Base-by-base conservation (phyloP, 2,329 filamentous ascomycete species). In the Apiospora rasikravindrae region DNA sequence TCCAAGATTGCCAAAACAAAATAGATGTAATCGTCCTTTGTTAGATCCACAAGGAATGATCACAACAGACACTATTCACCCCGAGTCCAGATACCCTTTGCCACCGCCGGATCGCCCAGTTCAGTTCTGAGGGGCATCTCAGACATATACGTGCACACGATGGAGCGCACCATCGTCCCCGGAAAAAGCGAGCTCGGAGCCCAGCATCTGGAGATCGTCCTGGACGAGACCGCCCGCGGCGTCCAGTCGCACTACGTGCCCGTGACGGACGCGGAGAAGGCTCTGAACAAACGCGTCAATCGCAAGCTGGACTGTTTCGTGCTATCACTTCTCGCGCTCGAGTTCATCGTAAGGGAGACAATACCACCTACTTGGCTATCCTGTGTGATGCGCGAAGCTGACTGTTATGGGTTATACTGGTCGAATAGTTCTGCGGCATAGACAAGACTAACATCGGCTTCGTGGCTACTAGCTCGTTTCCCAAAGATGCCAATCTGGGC, bases 361-460 rank as follows among this genome's bases (percentile, higher is more conserved):
- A 4, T 42, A 44, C 3, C 1, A n/a, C 24, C 37, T 66, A 24
- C 33, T 47, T 47, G n/a, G 40, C 11, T 42, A 2, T 42, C n/a
- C 19, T n/a, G 26, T 11, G 22, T 42, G 49, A 11, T 4, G n/a
- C 16, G 4, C 47, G 22, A 40, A 7, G 45, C 45, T 49, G 45
- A 49, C 22, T 33, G 6, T 6, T 33, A 33, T 33, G 44, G 14
- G 16, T 6, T 45, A 19, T 45, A 19, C 11, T 8, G 7, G 7
- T 22, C 6, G 45, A 1, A 4, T 44, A 76, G 72, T 76, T 76
- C 37, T 77, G 73, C 51, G 75, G 74, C 4, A 75, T 77, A 44
- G 76, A 77, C 72, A 76, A 77, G 51, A 77, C 74, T 33, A 75
- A 76, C 64, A 69, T 77, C 29, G 75, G 75, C 33, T 77, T 76